These are phyloP conservation scores for Trichosporon sp. DNA, from an alignment of 1,284 basidiomycete species.

Conservation along the genomic window DNA sequence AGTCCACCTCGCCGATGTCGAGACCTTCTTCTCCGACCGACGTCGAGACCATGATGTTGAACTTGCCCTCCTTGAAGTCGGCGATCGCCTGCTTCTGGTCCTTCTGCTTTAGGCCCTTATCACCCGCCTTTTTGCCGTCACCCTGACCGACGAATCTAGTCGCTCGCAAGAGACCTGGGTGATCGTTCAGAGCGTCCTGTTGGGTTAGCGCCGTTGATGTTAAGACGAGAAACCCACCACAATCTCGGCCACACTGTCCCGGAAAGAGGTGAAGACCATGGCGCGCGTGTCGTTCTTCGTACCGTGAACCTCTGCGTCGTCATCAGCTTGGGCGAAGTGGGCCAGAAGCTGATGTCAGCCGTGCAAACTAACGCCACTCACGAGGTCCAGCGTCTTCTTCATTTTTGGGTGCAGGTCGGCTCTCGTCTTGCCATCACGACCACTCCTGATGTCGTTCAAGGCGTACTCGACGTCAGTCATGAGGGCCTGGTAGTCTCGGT, in stretches of 20 bases:
- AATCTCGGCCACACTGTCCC: constrained; percentile 86
- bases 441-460: constrained; percentile 38
- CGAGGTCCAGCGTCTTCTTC: constrained; percentile 69
- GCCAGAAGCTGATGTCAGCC: constrained; percentile 55
- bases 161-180: constrained; percentile 69
- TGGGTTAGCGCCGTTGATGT: too few species aligned
- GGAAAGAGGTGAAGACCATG: constrained; percentile 93
- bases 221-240: constrained; percentile 56
- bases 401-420: constrained; percentile 79
- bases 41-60: constrained; percentile 91
- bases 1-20: constrained; percentile 99
- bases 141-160: constrained; percentile 88
- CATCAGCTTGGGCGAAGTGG: constrained; percentile 66
- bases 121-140: constrained; percentile 66
- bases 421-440: constrained; percentile 45
- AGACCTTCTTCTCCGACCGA: constrained; percentile 98
- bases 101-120: constrained; percentile 83
- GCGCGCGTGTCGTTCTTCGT: constrained; percentile 61
- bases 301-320: constrained; percentile 53
- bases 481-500: constrained; percentile 46
- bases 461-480: constrained; percentile 43
- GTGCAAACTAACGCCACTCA: constrained; percentile 14
- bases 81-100: constrained; percentile 73
- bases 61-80: constrained; percentile 80
- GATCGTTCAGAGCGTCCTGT: constrained; percentile 62